phyloP scores from a whole-genome alignment of 192 early-diverging fungal genomes.

The Entophlyctis luteolus region DNA sequence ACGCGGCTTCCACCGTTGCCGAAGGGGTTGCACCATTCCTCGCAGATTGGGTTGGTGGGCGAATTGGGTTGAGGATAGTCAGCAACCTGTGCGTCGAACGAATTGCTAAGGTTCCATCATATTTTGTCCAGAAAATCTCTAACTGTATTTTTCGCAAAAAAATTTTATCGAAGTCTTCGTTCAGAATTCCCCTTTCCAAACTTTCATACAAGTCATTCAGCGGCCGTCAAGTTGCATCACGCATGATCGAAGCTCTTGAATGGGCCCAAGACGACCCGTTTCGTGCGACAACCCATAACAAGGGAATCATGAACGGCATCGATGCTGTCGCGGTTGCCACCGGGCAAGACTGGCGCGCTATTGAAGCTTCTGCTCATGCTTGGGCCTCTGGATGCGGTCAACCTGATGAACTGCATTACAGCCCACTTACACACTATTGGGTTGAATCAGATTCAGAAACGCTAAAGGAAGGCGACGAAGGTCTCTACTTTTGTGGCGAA shows the following conservation, averaged over 20 bases:
- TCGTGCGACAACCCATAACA: constrained; percentile 73
- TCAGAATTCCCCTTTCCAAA: constrained; percentile 56
- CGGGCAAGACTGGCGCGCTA: constrained; percentile 75
- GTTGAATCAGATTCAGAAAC: constrained; percentile 36
- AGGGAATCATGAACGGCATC: constrained; percentile 80
- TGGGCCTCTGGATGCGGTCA: constrained; percentile 50
- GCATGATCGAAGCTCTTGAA: constrained; percentile 65
- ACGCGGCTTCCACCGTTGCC: constrained; percentile 64
- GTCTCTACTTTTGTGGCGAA: constrained; percentile 58
- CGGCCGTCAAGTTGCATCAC: constrained; percentile 59
- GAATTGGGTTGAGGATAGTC: constrained; percentile 64
- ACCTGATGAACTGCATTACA: constrained; percentile 33
- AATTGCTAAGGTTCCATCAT: constrained; percentile 47
- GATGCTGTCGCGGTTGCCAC: constrained; percentile 73
- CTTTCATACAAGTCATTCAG: constrained; percentile 63
- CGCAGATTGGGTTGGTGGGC: constrained; percentile 48
- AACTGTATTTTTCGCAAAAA: not conserved
- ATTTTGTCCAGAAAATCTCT: not conserved
- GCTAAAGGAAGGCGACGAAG: constrained; percentile 34
- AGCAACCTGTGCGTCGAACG: constrained; percentile 67
- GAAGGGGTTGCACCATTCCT: constrained; percentile 66
- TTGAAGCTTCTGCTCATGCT: constrained; percentile 69
- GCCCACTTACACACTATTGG: constrained; percentile 70
- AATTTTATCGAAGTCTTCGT: constrained; percentile 26
- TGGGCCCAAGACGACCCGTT: constrained; percentile 69